These are phyloP conservation scores for Hypoxylon rickii DNA, from an alignment of 495 filamentous ascomycete genomes.

Conservation along the genomic window DNA sequence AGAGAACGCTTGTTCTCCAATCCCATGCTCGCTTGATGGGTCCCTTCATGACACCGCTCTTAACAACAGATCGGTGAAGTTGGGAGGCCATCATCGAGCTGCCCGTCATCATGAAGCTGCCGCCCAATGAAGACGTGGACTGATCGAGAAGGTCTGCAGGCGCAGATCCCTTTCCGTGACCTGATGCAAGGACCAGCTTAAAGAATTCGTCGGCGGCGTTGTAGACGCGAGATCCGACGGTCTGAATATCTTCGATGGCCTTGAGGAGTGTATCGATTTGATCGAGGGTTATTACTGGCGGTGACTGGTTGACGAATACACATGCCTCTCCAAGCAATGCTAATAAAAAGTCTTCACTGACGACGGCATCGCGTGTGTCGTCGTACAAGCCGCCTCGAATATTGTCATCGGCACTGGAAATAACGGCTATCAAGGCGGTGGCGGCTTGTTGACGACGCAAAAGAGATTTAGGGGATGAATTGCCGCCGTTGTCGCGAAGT, in stretches of 20 bases:
- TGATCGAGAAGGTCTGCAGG: constrained; percentile 71
- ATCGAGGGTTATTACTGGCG: constrained; percentile 57
- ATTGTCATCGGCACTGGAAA: constrained; percentile 81
- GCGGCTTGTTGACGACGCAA: constrained; percentile 69
- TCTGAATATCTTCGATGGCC: constrained; percentile 81
- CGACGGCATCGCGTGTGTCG: constrained; percentile 72
- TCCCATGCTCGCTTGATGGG: constrained; percentile 75
- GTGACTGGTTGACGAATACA: constrained; percentile 68
- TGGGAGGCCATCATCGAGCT: constrained; percentile 72
- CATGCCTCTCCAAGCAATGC: constrained; percentile 81
- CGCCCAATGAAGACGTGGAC: constrained; percentile 59
- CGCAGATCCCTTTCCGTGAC: constrained; percentile 52
- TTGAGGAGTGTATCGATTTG: constrained; percentile 78
- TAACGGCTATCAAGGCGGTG: constrained; percentile 73
- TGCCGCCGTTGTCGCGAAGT: constrained; percentile 68
- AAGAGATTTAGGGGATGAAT: constrained; percentile 34
- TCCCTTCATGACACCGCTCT: constrained; percentile 58
- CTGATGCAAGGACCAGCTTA: constrained; percentile 54
- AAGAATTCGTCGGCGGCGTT: constrained; percentile 73
- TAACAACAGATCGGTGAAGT: constrained; percentile 60
- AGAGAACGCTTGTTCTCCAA: constrained; percentile 70
- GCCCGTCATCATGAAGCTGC: constrained; percentile 66
- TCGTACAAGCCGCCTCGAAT: constrained; percentile 89
- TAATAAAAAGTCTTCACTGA: constrained; percentile 84
- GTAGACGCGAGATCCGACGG: constrained; percentile 71